A percentile compares a stretch with the other conserved stretches of the same genome.
phyloP scores from a whole-genome alignment of 495 filamentous ascomycete genomes.

The Neurospora sp. region DNA sequence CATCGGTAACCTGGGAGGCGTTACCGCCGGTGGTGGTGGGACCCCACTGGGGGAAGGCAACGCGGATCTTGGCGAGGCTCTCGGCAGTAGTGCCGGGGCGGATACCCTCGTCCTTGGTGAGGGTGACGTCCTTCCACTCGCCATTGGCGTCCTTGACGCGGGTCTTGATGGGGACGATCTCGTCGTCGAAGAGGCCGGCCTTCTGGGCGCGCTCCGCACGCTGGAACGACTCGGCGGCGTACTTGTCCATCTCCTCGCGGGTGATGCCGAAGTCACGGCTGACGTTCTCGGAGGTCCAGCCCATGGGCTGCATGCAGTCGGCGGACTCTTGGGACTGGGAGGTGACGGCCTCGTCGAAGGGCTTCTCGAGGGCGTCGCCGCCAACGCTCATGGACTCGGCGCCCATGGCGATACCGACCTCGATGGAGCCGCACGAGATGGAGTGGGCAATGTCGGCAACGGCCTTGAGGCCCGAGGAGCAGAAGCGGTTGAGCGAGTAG shows the following conservation, averaged over 20 bases:
- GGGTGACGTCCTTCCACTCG: constrained; percentile 61
- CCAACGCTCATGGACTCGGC: constrained; percentile 77
- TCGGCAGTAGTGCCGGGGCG: constrained; percentile 84
- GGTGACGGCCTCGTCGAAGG: constrained; percentile 72
- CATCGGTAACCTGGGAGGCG: constrained; percentile 90
- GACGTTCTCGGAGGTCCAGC: constrained; percentile 97
- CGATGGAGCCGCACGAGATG: constrained; percentile 71
- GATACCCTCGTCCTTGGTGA: constrained; percentile 81
- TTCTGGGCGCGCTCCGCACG: constrained; percentile 88
- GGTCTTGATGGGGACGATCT: constrained; percentile 80
- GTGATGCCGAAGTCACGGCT: constrained; percentile 78
- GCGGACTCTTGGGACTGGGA: constrained; percentile 59
- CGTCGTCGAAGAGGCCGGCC: constrained; percentile 86
- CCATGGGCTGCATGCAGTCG: constrained; percentile 94
- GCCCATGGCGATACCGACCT: constrained; percentile 77
- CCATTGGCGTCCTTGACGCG: constrained; percentile 77
- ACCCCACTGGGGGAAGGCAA: constrained; percentile 85
- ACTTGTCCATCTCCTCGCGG: constrained; percentile 71
- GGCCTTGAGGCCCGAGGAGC: constrained; percentile 90
- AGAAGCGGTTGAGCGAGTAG: constrained; percentile 87
- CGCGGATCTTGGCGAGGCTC: constrained; percentile 70
- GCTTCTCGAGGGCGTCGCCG: constrained; percentile 53
- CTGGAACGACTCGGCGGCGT: constrained; percentile 75
- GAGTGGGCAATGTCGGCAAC: constrained; percentile 90
- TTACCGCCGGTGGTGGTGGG: constrained; percentile 90